These are phyloP conservation scores for Arachis stenosperma DNA, from an alignment of 306 rosid genomes.

Conservation along the genomic window DNA sequence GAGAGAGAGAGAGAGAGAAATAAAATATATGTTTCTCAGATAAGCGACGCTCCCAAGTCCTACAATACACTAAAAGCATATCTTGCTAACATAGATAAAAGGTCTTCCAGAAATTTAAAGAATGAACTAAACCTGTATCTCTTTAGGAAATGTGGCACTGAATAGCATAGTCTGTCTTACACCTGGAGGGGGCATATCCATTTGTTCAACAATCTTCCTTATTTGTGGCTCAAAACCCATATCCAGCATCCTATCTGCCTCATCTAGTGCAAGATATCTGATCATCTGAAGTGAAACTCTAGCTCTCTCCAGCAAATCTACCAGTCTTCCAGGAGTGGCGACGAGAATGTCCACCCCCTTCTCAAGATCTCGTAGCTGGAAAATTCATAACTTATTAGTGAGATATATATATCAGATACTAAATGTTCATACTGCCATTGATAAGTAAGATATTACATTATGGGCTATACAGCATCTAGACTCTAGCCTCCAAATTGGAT, in stretches of 20 bases:
- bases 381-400: constrained; percentile 35
- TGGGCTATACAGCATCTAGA: not conserved
- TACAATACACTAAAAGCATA: constrained; percentile 2
- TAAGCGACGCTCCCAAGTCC: not conserved
- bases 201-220: constrained; percentile 58
- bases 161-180: constrained; percentile 83
- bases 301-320: constrained; percentile 90
- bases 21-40: constrained; percentile 22
- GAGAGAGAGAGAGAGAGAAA: too few species aligned
- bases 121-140: constrained; percentile 68
- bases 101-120: constrained; percentile 11
- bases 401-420: not conserved
- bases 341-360: constrained; percentile 95
- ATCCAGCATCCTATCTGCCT: constrained; percentile 56
- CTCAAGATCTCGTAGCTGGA: constrained; percentile 87
- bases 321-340: constrained; percentile 96
- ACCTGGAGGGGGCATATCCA: constrained; percentile 93
- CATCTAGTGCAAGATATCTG: constrained; percentile 50
- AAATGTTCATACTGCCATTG: not conserved
- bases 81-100: constrained; percentile 18
- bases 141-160: constrained; percentile 91
- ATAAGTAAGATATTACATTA: constrained; percentile 24
- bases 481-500: not conserved
- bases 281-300: constrained; percentile 79
- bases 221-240: constrained; percentile 58